Evolutionary conservation across 345 rosid species (phyloP).

Genomic region (Eucalyptus virginea): DNA sequence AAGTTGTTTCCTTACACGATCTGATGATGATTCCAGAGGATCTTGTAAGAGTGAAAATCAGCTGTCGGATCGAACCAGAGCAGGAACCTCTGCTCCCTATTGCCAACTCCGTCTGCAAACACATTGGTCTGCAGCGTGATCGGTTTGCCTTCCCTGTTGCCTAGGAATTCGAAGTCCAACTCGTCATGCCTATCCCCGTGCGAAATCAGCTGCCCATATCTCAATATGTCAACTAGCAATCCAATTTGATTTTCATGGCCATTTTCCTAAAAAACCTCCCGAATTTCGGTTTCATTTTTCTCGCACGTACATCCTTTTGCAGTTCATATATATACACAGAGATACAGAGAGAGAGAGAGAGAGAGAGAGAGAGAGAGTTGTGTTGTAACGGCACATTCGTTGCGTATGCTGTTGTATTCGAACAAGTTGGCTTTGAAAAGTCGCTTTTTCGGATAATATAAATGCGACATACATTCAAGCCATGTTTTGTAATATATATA

Average conservation of each 20-base stretch:
- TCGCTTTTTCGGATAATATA: no score
- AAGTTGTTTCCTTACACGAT: conserved; percentile 32
- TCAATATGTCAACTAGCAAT: neutral
- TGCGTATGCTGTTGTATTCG: neutral
- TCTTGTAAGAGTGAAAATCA: conserved; percentile 39
- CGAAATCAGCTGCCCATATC: conserved; percentile 27
- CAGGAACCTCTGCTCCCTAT: conserved; percentile 41
- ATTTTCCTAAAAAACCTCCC: neutral
- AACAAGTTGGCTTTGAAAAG: no score
- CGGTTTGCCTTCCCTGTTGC: conserved; percentile 48
- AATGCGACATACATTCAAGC: no score
- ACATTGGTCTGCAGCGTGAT: conserved; percentile 57
- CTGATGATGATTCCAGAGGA: conserved; percentile 70
- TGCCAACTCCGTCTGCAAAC: conserved; percentile 33
- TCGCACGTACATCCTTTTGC: neutral
- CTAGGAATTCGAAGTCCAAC: conserved; percentile 67
- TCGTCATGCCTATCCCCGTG: conserved; percentile 36
- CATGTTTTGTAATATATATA: neutral
- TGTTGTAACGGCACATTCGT: neutral
- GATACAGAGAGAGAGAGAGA: neutral
- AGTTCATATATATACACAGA: no score
- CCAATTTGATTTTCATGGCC: neutral
- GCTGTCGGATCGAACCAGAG: conserved; percentile 72
- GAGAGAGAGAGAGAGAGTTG: neutral
- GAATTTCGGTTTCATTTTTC: neutral